Evolutionary conservation across 768 basidiomycete species (phyloP), one percentile per base, ranked within the genome.

Genomic region (Cystofilobasidium macerans): DNA sequence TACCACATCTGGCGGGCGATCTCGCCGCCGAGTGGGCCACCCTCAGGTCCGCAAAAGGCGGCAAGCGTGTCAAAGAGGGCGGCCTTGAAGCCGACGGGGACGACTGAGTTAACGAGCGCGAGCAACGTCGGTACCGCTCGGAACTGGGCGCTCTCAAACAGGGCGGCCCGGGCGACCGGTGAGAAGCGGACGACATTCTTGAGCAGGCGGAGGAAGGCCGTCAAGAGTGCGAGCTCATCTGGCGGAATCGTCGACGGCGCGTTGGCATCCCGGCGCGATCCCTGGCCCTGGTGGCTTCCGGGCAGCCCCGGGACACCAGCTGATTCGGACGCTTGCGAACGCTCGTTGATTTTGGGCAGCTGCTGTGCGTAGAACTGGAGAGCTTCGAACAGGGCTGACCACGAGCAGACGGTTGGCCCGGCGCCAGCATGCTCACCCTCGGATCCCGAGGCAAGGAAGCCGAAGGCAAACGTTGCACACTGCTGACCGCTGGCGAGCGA

Each of bases 41-140:
- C 88, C 12, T 88, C 89, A 9, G 89, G 86, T 61, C 83, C 81
- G 68, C 88, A 88, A 77, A 94, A 93, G 1, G 89, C 84, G 8
- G 87, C 82, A 11, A 93, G 78, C 0, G 88, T 83, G 47, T 88
- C 84, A 69, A 92, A 88, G 4, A 92, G 78, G 0, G 87, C 84
- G 7, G 89, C 91, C 70, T 94, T 94, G 58, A 94, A 80, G 71
- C 93, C 89, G n/a, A 93, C 79, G 0, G 90, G 88, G n/a, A 92
- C 81, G 14, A 85, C 81, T 1, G 88, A 80, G 2, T 87, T 86
- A 57, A 91, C 82, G 36, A 94, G 81, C 0, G 85, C 82, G 36
- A 92, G 81, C 4, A 94, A 78, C 0, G 87, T 87, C 1, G 85
- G 85, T 67, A 94, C 83, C 0, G 88, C 88, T 53, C 86, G 84